These are phyloP conservation scores for Vanrija humicola DNA, from an alignment of 1,284 basidiomycete species.

Conservation along the genomic window DNA sequence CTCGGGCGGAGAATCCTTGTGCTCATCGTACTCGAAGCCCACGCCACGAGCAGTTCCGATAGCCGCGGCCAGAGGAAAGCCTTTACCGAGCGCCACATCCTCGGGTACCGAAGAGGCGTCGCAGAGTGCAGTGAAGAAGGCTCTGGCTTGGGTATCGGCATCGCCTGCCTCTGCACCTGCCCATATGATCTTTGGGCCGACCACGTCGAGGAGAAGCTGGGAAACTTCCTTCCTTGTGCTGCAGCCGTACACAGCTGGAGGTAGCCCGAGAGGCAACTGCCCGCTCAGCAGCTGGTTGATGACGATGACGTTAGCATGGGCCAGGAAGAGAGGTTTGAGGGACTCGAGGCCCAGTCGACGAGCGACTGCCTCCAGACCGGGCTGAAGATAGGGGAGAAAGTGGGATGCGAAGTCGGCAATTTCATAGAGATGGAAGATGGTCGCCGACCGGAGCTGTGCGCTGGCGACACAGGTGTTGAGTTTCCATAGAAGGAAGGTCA, in stretches of 20 bases:
- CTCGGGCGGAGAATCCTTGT: too few species aligned
- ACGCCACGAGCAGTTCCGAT: conserved; percentile 1
- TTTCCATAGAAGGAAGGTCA: conserved; percentile 72
- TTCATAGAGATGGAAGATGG: conserved; percentile 84
- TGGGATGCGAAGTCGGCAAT: conserved; percentile 52
- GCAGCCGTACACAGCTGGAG: conserved; percentile 57
- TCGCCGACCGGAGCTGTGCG: conserved; percentile 72
- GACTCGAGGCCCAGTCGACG: conserved; percentile 63
- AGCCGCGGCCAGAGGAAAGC: conserved; percentile 26
- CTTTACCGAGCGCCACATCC: conserved; percentile 8
- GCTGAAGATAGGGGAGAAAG: conserved; percentile 62
- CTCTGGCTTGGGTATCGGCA: not conserved
- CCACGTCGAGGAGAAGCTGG: conserved; percentile 15
- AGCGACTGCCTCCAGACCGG: conserved; percentile 62
- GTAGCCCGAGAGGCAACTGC: conserved; percentile 62
- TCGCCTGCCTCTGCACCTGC: not conserved
- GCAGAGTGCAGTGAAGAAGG: conserved; percentile 26
- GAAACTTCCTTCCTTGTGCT: conserved; percentile 25
- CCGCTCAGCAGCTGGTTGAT: conserved; percentile 30
- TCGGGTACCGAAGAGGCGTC: conserved; percentile 20
- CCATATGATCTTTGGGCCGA: conserved; percentile 20
- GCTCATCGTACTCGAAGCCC: too few species aligned
- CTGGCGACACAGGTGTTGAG: conserved; percentile 80
- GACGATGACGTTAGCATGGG: conserved; percentile 70
- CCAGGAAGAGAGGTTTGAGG: conserved; percentile 67